phyloP scores from a whole-genome alignment of 2,329 filamentous ascomycete species.

The Camptophora hylomeconis region DNA sequence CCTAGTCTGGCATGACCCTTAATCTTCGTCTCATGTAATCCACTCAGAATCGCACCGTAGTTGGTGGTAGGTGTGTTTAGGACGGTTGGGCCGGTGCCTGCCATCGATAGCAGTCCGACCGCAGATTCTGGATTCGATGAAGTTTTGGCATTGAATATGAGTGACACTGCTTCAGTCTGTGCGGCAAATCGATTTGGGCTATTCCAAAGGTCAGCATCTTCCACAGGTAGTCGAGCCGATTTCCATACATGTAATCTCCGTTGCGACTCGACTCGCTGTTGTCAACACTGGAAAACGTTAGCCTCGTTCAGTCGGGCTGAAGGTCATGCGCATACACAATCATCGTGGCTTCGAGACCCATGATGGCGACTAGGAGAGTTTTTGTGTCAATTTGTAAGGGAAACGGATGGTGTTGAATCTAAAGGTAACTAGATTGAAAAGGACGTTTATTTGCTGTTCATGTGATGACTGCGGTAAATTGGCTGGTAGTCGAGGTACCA shows the following conservation, averaged over 20 bases:
- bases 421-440: too few relatives aligned
- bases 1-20: conserved; percentile 76
- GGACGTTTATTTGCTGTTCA: too few relatives aligned
- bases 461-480: too few relatives aligned
- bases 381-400: too few relatives aligned
- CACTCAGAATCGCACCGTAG: conserved; percentile 87
- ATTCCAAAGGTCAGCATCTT: too few relatives aligned
- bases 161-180: conserved; percentile 85
- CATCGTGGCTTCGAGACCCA: conserved; percentile 99
- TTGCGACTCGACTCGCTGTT: conserved; percentile 98
- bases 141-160: conserved; percentile 92
- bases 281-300: too few relatives aligned
- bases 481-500: too few relatives aligned
- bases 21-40: conserved; percentile 88
- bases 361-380: conserved; percentile 43
- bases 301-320: too few relatives aligned
- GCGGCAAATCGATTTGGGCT: conserved; percentile 91
- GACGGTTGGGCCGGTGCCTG: conserved; percentile 91
- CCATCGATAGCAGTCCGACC: conserved; percentile 98
- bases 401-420: too few relatives aligned
- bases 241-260: conserved; percentile 66
- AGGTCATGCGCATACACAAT: too few relatives aligned
- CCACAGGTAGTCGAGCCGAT: conserved; percentile 8
- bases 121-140: conserved; percentile 93
- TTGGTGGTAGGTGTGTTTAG: conserved; percentile 93